Evolutionary conservation across 1,284 basidiomycete species (phyloP), one percentile per base, ranked within the genome.

Genomic region (Leccinum ponderosum): DNA sequence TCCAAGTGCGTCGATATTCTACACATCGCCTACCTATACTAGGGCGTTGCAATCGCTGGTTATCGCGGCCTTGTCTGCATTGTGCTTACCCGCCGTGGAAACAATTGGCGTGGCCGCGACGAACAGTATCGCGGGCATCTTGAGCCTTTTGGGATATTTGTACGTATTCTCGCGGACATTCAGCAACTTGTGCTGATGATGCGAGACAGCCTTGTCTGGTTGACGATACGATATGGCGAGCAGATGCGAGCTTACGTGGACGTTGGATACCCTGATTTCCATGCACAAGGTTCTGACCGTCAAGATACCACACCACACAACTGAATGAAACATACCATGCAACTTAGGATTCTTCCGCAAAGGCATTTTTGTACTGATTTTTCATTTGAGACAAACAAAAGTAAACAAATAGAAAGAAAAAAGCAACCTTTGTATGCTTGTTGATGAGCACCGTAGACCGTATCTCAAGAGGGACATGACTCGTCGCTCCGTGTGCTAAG

Each of bases 71-170:
- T 54, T 62, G 4, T 58, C 66, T 4, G 68, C 64, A 5, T 1
- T 75, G 20, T 35, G 66, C 7, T 64, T 73, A 56, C 71, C 87
- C 0, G 71, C 82, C 44, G 77, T 87, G 57, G 73, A 87, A 29
- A 67, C 64, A 0, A 80, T 88, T 31, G 86, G 87, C 7, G 78
- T 87, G 14, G 80, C 80, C 0, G 74, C 74, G 57, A 87, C 87
- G 0, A 79, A 85, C 69, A 78, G 77, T 0, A 66, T 84, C 15
- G 73, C 80, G 0, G 80, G 82, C 0, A 53, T 75, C 3, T 59
- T 84, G 7, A 76, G 76, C 1, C 73, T 80, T 71, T 4, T 79
- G 1, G 83, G 81, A 12, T 81, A 79, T 63, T 71, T 66, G 83
- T 84, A 59, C 60, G 81, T 67, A 9, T 51, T 27, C 48, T 55